Conservation (phyloP, 768 basidiomycete genomes). For the Hygrocybe coccinea region DNA sequence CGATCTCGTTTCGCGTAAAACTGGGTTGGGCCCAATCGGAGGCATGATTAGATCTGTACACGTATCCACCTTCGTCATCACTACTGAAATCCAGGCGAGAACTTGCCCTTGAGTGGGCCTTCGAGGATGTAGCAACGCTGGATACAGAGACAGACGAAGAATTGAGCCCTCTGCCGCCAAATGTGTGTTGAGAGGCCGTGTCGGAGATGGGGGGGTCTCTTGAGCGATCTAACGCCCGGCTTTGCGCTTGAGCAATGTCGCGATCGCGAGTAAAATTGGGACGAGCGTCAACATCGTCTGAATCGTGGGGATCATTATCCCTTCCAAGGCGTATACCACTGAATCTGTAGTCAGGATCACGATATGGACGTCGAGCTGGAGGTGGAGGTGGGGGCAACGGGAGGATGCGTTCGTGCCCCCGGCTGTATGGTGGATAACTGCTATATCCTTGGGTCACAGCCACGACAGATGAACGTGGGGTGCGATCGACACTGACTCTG, state of each 20-base stretch:
- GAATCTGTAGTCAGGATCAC: slow-evolving; percentile 1
- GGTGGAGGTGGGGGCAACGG: slow-evolving; percentile 11
- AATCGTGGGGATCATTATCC: slow-evolving; percentile 10
- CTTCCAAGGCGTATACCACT: slow-evolving; percentile 10
- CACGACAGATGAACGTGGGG: slow-evolving; percentile 49
- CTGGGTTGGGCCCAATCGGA: not conserved
- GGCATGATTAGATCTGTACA: slow-evolving; percentile 11
- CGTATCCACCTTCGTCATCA: slow-evolving; percentile 42
- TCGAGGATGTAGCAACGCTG: slow-evolving; percentile 17
- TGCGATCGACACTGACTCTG: slow-evolving; percentile 36
- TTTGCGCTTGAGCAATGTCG: not conserved
- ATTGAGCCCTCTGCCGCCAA: not conserved
- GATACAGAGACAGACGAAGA: slow-evolving; percentile 14
- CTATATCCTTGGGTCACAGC: slow-evolving; percentile 19
- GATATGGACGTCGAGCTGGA: not conserved
- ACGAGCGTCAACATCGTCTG: slow-evolving; percentile 12
- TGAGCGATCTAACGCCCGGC: slow-evolving; percentile 22
- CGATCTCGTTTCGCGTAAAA: not conserved
- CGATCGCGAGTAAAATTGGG: slow-evolving; percentile 2
- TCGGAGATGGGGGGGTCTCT: slow-evolving; percentile 40
- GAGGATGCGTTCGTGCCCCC: slow-evolving; percentile 13
- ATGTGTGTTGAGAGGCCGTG: slow-evolving; percentile 29
- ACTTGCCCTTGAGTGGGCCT: slow-evolving; percentile 21
- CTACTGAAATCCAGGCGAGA: slow-evolving; percentile 40
- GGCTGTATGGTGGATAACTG: slow-evolving; percentile 32